phyloP scores from a whole-genome alignment of 1,284 basidiomycete species.

The Meira nashicola region DNA sequence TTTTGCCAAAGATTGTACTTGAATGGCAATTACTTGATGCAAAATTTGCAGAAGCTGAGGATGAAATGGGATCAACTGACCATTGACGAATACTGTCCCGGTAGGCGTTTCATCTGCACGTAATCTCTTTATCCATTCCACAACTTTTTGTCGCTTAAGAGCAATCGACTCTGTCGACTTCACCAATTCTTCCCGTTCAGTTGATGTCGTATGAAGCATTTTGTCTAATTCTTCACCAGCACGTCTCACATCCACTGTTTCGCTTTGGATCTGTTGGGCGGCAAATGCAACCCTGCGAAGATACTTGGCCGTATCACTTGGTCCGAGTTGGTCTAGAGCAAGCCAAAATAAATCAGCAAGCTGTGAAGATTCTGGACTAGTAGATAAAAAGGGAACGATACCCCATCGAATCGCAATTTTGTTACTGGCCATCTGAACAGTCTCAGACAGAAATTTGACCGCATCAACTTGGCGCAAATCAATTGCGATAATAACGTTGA shows the following conservation, averaged over 20 bases:
- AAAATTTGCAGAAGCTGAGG: constrained; percentile 56
- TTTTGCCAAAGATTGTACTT: constrained; percentile 29
- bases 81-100: constrained; percentile 73
- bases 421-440: constrained; percentile 25
- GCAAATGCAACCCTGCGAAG: constrained; percentile 21
- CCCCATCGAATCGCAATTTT: constrained; percentile 42
- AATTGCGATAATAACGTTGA: constrained; percentile 43
- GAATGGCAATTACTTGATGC: constrained; percentile 27
- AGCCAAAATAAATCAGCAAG: constrained; percentile 40
- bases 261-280: constrained; percentile 7
- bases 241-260: constrained; percentile 16
- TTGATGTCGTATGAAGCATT: constrained; percentile 3
- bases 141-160: constrained; percentile 14
- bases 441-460: constrained; percentile 34
- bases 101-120: constrained; percentile 18
- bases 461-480: constrained; percentile 33
- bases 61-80: constrained; percentile 68
- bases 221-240: constrained; percentile 24
- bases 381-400: constrained; percentile 23
- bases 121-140: constrained; percentile 28
- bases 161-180: constrained; percentile 6
- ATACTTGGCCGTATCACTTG: constrained; percentile 19
- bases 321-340: constrained; percentile 22
- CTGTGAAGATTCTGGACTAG: constrained; percentile 24
- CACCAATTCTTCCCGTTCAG: constrained; percentile 5